Evolutionary conservation across 495 filamentous ascomycete species (phyloP), one percentile per base, ranked within the genome.

Genomic region (Elaphomyces granulatus): DNA sequence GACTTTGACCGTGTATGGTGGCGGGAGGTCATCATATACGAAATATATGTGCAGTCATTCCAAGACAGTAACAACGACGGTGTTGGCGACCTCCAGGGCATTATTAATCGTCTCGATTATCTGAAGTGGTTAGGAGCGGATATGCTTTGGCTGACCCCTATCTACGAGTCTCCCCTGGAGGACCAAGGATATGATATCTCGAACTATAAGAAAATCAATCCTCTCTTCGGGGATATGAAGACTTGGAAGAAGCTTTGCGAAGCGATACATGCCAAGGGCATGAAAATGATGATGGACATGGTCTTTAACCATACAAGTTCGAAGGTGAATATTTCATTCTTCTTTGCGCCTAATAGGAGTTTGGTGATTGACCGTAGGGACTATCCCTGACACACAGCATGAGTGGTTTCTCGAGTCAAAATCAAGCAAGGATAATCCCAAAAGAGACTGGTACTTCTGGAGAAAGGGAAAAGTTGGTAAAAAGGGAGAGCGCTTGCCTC

Each of bases 391-490:
- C 14, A 60, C 71, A 44, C 54, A 78, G 61, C 78, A 81, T 43
- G 55, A 52, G 12, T 81, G 78, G 78, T 83, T 83, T 50, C 45
- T 61, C 35, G 70, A 80, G 42, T 75, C 74, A 3, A 54, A 66
- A 33, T 61, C 55, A 2, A 68, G 60, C 19, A 70, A 56, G 42
- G 48, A 57, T 32, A 77, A 66, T 48, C 48, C 61, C 1, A 77
- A 76, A 48, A 51, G 72, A 8, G 68, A 80, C 52, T 80, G 71
- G 68, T 81, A 82, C 48, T 71, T 80, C 44, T 80, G 77, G 77
- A 67, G 63, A 38, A 59, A 61, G 15, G 55, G 66, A 0, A 64
- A 58, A 20, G 62, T 56, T 33, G 45, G 44, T 2, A 40, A 64
- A 21, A 42, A 64, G 34, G 77, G 78, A 1, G 59, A 62, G 1